Evolutionary conservation across 305 asterid genomes (phyloP), one percentile per base, ranked within the genome.

Genomic region (Solanum hybrid): DNA sequence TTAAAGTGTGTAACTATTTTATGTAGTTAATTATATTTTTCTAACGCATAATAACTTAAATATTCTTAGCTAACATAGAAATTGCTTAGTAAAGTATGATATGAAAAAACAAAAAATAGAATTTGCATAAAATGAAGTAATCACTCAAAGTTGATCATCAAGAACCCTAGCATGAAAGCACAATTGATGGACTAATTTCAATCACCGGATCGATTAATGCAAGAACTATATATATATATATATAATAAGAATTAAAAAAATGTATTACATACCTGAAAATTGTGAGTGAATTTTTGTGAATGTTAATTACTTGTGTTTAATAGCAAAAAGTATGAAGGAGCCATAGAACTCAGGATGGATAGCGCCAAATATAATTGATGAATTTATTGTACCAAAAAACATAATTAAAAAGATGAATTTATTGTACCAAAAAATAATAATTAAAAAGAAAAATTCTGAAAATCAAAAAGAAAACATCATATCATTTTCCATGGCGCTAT

Each of bases 341-440:
- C 97, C 92, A 92, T 93, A 93, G 91, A 95, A 95, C 98, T 94
- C 98, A 95, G 98, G 98, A 96, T 96, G 86, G 98, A 96, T 95
- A 96, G 97, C 97, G 95, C 97, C 97, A 89, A 41, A 75, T 34
- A 81, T 37, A 81, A 68, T 88, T 51, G 73, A 73, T 72, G 79
- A 72, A 72, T 26, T 72, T 68, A 27, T 26, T 26, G 2, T 11
- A 72, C 32, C 15, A 36, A 6, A 72, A 72, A 4, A 3, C 2
- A 10, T 24, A 41, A 41, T 41, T 24, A 29, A 31, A 15, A 14
- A 31, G 37, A 31, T 29, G n/a, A 76, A 76, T 31, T 38, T 38
- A 76, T 22, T 45, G 61, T 45, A 45, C 61, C 7, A 45, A 13
- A 12, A 9, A 41, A 12, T 4, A 41, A 41, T 11, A 41, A 41